phyloP scores from a whole-genome alignment of 2,329 filamentous ascomycete species.

The Triangularia setosa region DNA sequence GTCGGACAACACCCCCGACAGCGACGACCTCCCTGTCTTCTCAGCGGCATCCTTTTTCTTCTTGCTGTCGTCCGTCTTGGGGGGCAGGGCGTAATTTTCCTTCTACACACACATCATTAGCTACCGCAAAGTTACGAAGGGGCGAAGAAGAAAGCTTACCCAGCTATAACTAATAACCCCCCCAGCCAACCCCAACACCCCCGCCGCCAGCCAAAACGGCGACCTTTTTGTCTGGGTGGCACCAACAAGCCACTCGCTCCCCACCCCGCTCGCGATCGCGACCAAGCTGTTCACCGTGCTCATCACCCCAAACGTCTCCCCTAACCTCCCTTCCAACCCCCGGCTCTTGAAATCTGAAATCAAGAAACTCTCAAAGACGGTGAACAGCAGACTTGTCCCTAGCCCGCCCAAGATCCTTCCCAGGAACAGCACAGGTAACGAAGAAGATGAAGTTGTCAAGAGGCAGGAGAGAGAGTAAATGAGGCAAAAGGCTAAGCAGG shows the following conservation, averaged over 20 bases:
- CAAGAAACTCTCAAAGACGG: slow-evolving; percentile 60
- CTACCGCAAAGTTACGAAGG: not conserved
- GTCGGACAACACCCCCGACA: slow-evolving; percentile 33
- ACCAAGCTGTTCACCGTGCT: slow-evolving; percentile 52
- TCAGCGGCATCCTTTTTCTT: slow-evolving; percentile 17
- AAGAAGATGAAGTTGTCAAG: slow-evolving; percentile 28
- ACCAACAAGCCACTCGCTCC: slow-evolving; percentile 48
- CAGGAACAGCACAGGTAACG: slow-evolving; percentile 42
- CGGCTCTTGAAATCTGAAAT: slow-evolving; percentile 47
- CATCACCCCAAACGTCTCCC: slow-evolving; percentile 48
- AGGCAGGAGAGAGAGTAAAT: slow-evolving; percentile 51
- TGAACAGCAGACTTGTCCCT: slow-evolving; percentile 54
- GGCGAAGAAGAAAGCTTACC: slow-evolving; percentile 34
- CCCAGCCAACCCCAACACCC: slow-evolving; percentile 39
- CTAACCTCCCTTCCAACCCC: slow-evolving; percentile 40
- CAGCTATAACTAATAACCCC: slow-evolving; percentile 44
- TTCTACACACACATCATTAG: not conserved
- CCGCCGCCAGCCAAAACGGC: slow-evolving; percentile 43
- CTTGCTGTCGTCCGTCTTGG: slow-evolving; percentile 28
- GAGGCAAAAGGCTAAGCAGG: slow-evolving; percentile 53
- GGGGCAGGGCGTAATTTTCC: slow-evolving; percentile 44
- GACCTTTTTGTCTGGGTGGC: slow-evolving; percentile 45
- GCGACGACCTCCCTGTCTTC: slow-evolving; percentile 11
- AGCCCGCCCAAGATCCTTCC: slow-evolving; percentile 54
- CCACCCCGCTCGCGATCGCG: slow-evolving; percentile 49